Base-by-base conservation (phyloP, 441 rosid genomes). In the Pelargonium cotyledonis region DNA sequence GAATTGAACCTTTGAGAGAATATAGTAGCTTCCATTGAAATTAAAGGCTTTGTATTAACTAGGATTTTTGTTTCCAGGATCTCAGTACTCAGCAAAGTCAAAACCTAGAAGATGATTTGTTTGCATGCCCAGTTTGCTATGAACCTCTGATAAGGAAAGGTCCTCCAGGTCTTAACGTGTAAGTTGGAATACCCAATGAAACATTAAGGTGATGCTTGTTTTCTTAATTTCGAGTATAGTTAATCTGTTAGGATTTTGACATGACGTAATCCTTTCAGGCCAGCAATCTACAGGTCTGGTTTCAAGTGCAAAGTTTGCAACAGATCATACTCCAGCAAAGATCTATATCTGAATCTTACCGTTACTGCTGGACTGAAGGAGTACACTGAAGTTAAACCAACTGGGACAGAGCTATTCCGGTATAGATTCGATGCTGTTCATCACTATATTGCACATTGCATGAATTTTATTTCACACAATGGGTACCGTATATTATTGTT, bases 131-230 rank as follows among this genome's bases (percentile, higher is more conserved):
- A 53, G 81, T 87, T 23, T 91, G 98, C 66, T 93, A 88, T 69
- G 84, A 89, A 73, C 96, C 96, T 31, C 86, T 91, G 63, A 64
- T 85, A 76, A 88, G 96, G 79, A 89, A 86, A 85, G 98, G 97
- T 15, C 97, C 95, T 72, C 70, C 92, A 35, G 97, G 98, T 83
- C 78, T 91, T 15, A 91, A 88, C 81, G 75, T 88, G 97, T 93
- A 85, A 78, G 96, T 85, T 67, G 63, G 29, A 44, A 65, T 35
- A 66, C 9, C 70, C 46, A 57, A 49, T 69, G 29, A 73, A 53
- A 40, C 46, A 21, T 51, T 14, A 15, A 9, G 51, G 6, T 18
- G 38, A 41, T 70, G 43, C 7, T 8, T 65, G n/a, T 47, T 65
- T n/a, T 15, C 38, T 67, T 46, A 9, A 40, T 6, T 23, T 35